phyloP scores from a whole-genome alignment of 1,284 basidiomycete species.

The Apiotrichum gracile region DNA sequence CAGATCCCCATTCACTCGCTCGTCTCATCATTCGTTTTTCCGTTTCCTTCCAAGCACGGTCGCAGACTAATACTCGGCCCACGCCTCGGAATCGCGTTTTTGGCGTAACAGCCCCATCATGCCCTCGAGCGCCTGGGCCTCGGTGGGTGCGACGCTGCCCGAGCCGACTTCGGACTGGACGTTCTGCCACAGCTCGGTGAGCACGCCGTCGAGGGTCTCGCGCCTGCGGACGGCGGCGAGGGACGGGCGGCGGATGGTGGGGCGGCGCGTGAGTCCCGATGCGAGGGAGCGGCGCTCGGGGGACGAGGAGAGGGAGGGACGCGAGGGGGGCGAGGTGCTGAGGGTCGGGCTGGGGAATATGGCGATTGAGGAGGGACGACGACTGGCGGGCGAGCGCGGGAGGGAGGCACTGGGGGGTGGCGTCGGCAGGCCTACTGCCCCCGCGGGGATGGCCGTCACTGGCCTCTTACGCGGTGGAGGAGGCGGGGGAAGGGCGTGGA shows the following conservation, averaged over 20 bases:
- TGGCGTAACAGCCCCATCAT: slow-evolving; percentile 19
- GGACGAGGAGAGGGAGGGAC: too few relatives aligned
- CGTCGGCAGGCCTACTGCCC: not conserved
- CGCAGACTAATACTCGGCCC: slow-evolving; percentile 17
- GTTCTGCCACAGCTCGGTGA: slow-evolving; percentile 32
- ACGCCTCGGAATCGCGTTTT: slow-evolving; percentile 8
- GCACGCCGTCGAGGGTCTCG: slow-evolving; percentile 30
- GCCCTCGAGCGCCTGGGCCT: slow-evolving; percentile 19
- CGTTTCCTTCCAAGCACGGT: too few relatives aligned
- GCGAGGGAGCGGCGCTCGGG: too few relatives aligned
- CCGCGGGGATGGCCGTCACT: too few relatives aligned
- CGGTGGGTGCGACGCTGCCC: slow-evolving; percentile 16
- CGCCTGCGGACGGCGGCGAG: slow-evolving; percentile 5
- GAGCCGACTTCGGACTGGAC: slow-evolving; percentile 20
- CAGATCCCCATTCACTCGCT: not conserved
- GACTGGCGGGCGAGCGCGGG: not conserved
- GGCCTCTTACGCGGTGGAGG: not conserved
- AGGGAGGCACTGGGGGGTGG: not conserved
- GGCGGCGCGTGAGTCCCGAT: too few relatives aligned
- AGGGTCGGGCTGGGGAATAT: not conserved
- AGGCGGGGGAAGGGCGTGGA: not conserved
- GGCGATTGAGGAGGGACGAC: not conserved
- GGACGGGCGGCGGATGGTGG: not conserved
- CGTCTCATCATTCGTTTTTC: not conserved
- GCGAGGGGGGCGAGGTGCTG: too few relatives aligned